phyloP scores from a whole-genome alignment of 1,284 basidiomycete species.

The Quambalaria eucalypti region DNA sequence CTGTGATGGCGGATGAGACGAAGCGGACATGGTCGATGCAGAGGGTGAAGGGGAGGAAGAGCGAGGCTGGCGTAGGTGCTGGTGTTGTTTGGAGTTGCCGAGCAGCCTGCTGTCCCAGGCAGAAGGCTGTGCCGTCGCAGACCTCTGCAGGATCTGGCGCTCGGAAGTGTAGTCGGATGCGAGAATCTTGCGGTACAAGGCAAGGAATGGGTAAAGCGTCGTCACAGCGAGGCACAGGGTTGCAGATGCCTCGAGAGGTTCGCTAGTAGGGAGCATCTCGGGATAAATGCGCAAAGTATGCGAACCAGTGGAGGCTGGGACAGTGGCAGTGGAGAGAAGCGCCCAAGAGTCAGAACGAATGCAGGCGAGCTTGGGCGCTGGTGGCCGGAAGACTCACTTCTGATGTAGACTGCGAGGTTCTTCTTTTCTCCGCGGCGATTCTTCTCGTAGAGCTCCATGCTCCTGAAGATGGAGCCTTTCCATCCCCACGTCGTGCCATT shows the following conservation, averaged over 20 bases:
- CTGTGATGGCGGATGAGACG: too few relatives aligned
- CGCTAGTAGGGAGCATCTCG: background rate
- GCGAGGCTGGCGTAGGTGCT: too few relatives aligned
- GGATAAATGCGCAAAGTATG: background rate
- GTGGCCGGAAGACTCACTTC: background rate
- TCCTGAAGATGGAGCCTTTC: slow-evolving; percentile 1
- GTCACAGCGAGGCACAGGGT: background rate
- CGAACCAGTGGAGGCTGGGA: background rate
- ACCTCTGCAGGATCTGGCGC: background rate
- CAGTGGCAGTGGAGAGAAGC: background rate
- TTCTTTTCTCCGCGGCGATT: background rate
- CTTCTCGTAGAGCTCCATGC: background rate
- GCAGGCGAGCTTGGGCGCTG: background rate
- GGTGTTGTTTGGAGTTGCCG: too few relatives aligned
- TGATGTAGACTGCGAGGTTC: background rate
- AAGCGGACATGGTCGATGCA: too few relatives aligned
- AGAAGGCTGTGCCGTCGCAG: background rate
- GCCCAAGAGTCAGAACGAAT: background rate
- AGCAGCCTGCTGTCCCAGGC: background rate
- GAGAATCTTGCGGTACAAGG: background rate
- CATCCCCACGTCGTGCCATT: background rate
- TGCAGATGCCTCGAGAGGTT: background rate
- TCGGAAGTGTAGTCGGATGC: background rate
- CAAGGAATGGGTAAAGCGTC: background rate
- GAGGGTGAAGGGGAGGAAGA: too few relatives aligned